phyloP scores from a whole-genome alignment of 2,329 filamentous ascomycete genomes.

The Ophiocordyceps polyrhachis-furcata region DNA sequence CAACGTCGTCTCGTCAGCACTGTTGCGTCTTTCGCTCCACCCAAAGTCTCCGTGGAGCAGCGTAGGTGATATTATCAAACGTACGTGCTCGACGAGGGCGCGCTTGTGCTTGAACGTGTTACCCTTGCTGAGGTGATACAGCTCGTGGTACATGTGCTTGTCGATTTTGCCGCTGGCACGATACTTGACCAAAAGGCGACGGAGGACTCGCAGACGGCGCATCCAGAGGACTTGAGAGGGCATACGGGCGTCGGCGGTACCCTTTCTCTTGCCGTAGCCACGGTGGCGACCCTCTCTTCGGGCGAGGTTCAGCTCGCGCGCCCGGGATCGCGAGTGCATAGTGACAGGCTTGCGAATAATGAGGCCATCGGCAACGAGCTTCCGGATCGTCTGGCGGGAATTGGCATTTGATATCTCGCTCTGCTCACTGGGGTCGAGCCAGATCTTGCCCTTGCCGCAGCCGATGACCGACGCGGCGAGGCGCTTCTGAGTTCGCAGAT shows the following conservation, averaged over 20 bases:
- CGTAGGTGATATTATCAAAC: constrained; percentile 20
- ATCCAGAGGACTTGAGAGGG: constrained; percentile 97
- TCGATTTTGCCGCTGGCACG: constrained; percentile 99
- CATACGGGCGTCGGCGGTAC: constrained; percentile 99
- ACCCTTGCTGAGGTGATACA: constrained; percentile 99
- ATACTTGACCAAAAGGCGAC: constrained; percentile 98
- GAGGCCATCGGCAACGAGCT: constrained; percentile 98
- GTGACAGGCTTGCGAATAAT: constrained; percentile 99
- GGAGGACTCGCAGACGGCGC: constrained; percentile 98
- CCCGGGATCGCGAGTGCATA: constrained; percentile 96
- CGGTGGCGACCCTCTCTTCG: constrained; percentile 93
- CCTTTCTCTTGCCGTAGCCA: constrained; percentile 99
- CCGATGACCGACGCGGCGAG: constrained; percentile 96
- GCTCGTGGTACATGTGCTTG: constrained; percentile 99
- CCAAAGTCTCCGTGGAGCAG: neutral
- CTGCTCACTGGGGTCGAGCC: constrained; percentile 99
- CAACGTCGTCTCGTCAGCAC: neutral
- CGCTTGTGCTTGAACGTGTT: constrained; percentile 99
- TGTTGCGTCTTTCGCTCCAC: neutral
- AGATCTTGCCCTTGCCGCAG: constrained; percentile 99
- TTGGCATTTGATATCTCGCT: constrained; percentile 99
- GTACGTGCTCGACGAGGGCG: constrained; percentile 98
- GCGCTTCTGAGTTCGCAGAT: constrained; percentile 99
- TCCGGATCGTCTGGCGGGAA: constrained; percentile 99
- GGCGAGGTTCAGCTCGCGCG: constrained; percentile 85